phyloP scores from a whole-genome alignment of 139 green algal species.

The Tetratostichococcus sp. region DNA sequence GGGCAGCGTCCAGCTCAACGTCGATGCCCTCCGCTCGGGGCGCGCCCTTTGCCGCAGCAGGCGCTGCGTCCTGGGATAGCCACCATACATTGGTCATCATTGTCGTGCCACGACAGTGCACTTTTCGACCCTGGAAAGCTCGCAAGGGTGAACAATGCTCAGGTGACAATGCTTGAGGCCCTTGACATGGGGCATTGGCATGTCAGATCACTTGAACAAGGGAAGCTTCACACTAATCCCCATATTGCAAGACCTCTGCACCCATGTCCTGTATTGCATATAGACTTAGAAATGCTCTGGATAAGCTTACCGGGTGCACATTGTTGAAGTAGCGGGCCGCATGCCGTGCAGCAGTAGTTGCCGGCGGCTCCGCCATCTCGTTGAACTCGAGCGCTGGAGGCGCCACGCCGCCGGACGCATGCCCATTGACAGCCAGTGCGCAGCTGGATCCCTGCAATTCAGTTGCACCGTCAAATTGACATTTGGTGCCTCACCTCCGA shows the following conservation, averaged over 20 bases:
- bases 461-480: background rate
- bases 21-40: slow-evolving; percentile 26
- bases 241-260: too few species aligned
- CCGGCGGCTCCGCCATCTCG: slow-evolving; percentile 26
- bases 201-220: too few species aligned
- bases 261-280: too few species aligned
- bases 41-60: slow-evolving; percentile 10
- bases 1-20: slow-evolving; percentile 24
- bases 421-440: slow-evolving; percentile 47
- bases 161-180: too few species aligned
- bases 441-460: slow-evolving; percentile 46
- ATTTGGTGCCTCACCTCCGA: too few species aligned
- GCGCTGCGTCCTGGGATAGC: slow-evolving; percentile 1
- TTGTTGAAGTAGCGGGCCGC: slow-evolving; percentile 48
- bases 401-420: slow-evolving; percentile 31
- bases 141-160: too few species aligned
- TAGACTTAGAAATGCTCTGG: too few species aligned
- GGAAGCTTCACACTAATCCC: too few species aligned
- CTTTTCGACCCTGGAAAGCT: too few species aligned
- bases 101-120: too few species aligned
- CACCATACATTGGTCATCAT: too few species aligned
- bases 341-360: slow-evolving; percentile 28
- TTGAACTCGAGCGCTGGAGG: slow-evolving; percentile 49
- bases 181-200: too few species aligned
- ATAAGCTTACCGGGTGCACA: slow-evolving; percentile 41